A percentile compares a stretch with the other conserved stretches of the same genome.
These are phyloP conservation scores for Cicer arietinum DNA, from an alignment of 306 rosid species.

Conservation along the genomic window DNA sequence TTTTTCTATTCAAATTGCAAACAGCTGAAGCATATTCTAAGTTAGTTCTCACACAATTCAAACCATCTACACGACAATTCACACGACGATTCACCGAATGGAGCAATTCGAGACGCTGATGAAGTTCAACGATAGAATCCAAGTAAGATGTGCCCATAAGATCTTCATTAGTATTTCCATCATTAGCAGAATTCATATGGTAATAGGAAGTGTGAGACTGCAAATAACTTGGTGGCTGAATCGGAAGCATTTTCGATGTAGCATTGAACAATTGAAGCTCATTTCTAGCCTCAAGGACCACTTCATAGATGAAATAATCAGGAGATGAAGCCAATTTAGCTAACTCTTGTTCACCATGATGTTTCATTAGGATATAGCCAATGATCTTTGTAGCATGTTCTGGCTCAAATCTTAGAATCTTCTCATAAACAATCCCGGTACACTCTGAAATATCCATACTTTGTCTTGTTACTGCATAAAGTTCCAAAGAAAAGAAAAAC, in stretches of 20 bases:
- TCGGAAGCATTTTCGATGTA: slow-evolving; percentile 39
- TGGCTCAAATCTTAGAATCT: slow-evolving; percentile 64
- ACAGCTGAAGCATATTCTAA: slow-evolving; percentile 43
- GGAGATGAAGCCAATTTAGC: slow-evolving; percentile 60
- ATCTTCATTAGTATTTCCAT: slow-evolving; percentile 46
- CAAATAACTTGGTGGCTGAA: slow-evolving; percentile 17
- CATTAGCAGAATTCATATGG: slow-evolving; percentile 44
- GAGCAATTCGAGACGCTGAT: slow-evolving; percentile 47
- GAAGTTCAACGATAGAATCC: slow-evolving; percentile 53
- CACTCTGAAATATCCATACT: slow-evolving; percentile 71
- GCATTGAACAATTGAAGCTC: slow-evolving; percentile 52
- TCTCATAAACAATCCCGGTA: slow-evolving; percentile 55
- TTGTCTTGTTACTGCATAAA: slow-evolving; percentile 49
- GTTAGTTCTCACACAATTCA: slow-evolving; percentile 41
- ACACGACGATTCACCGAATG: slow-evolving; percentile 56
- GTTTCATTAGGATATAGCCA: slow-evolving; percentile 68
- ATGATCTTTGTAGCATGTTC: slow-evolving; percentile 62
- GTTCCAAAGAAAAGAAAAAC: not conserved
- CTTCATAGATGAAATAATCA: slow-evolving; percentile 55
- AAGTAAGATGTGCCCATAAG: slow-evolving; percentile 40
- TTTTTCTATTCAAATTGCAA: slow-evolving; percentile 41
- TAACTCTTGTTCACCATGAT: slow-evolving; percentile 58
- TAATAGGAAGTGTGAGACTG: slow-evolving; percentile 48
- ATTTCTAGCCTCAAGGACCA: slow-evolving; percentile 51
- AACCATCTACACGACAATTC: slow-evolving; percentile 54